These are phyloP conservation scores for Alternaria arborescens DNA, from an alignment of 2,329 filamentous ascomycete genomes.

Conservation along the genomic window DNA sequence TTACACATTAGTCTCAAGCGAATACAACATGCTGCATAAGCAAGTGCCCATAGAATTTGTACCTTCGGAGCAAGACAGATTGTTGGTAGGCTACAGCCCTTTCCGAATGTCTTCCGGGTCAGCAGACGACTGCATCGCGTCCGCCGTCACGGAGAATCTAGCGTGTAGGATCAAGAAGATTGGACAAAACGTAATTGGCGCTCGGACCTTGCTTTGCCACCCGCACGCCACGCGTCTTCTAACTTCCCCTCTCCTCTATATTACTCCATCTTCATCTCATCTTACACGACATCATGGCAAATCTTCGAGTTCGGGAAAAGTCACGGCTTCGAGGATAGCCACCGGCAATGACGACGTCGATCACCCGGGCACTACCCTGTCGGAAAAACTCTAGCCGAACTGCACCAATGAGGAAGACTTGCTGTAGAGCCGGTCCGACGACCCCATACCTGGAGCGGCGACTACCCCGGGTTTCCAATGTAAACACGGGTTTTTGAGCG, in stretches of 20 bases:
- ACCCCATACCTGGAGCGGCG: conserved; percentile 8
- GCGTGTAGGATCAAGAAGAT: background rate
- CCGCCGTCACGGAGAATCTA: conserved; percentile 3
- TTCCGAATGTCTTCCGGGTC: background rate
- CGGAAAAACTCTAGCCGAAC: conserved; percentile 21
- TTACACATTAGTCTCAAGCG: conserved; percentile 29
- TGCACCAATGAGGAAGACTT: conserved; percentile 23
- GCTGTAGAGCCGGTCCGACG: conserved; percentile 4
- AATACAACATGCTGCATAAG: conserved; percentile 18
- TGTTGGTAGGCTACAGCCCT: background rate
- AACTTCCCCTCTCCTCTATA: background rate
- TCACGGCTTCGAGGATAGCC: conserved; percentile 2
- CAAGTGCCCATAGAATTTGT: background rate
- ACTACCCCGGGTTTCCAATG: conserved; percentile 15
- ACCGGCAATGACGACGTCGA: conserved; percentile 9
- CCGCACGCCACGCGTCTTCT: background rate
- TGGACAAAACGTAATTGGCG: background rate
- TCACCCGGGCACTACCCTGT: background rate
- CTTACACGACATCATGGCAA: background rate
- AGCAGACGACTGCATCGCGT: conserved; percentile 2
- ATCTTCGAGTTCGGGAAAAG: background rate
- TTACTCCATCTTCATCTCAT: background rate
- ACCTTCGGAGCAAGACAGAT: background rate
- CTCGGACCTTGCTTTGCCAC: background rate
- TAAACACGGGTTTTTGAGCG: conserved; percentile 6